A percentile compares a stretch with the other conserved stretches of the same genome.
These are phyloP conservation scores for Irpex sp. DNA, from an alignment of 1,284 basidiomycete species.

Conservation along the genomic window DNA sequence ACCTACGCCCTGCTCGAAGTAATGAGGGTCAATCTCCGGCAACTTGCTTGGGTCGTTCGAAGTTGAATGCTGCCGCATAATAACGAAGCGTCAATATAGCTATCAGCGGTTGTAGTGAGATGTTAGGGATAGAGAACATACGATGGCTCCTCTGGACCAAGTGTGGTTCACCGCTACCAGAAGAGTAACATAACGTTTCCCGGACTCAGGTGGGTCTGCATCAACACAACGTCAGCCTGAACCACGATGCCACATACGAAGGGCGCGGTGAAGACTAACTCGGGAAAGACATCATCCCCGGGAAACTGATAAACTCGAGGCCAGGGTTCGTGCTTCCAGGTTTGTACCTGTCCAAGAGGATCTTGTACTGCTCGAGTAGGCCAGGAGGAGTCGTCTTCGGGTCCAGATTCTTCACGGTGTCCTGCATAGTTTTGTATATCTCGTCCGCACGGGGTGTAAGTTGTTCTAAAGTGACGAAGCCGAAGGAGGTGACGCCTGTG, in stretches of 20 bases:
- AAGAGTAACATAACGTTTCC: constrained; percentile 30
- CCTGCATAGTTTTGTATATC: constrained; percentile 17
- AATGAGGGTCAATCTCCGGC: constrained; percentile 34
- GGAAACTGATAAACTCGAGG: constrained; percentile 26
- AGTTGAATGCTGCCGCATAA: constrained; percentile 20
- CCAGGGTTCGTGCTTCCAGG: constrained; percentile 16
- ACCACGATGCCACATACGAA: constrained; percentile 3
- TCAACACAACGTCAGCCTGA: neutral
- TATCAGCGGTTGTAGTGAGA: neutral
- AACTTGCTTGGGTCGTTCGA: constrained; percentile 30
- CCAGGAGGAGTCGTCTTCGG: constrained; percentile 18
- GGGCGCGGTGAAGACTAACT: constrained; percentile 1
- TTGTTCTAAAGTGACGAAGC: constrained; percentile 18
- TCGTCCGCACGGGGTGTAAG: constrained; percentile 14
- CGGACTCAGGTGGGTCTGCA: constrained; percentile 21
- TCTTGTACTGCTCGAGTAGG: constrained; percentile 26
- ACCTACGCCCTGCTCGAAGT: constrained; percentile 35
- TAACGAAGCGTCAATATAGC: too few species aligned
- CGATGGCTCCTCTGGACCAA: constrained; percentile 36
- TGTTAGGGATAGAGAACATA: constrained; percentile 7
- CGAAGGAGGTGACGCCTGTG: constrained; percentile 18
- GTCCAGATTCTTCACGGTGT: constrained; percentile 15
- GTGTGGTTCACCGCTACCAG: constrained; percentile 25
- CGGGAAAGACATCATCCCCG: constrained; percentile 18
- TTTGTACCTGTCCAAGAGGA: constrained; percentile 24